Conservation (phyloP, 768 basidiomycete genomes). For the Mrakia blollopis region DNA sequence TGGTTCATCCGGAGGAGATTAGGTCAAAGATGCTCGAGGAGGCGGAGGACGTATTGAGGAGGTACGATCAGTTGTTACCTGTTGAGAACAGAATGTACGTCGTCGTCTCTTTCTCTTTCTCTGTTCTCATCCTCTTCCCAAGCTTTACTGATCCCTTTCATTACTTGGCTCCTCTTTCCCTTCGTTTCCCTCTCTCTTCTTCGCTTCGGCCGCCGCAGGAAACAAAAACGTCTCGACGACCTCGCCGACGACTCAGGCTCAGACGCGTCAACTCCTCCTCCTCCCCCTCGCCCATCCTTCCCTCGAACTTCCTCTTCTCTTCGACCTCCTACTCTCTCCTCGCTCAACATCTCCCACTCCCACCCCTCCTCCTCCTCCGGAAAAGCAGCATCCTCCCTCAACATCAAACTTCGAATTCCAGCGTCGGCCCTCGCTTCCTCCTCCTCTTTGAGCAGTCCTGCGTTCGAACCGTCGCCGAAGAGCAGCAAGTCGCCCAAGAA, state of each 20-base stretch:
- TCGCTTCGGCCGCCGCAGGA: neutral
- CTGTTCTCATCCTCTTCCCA: too few relatives aligned
- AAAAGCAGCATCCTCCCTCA: neutral
- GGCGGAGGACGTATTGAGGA: slow-evolving; percentile 24
- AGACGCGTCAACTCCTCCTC: neutral
- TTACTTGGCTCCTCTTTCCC: neutral
- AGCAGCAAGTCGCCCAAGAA: neutral
- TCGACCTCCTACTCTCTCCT: neutral
- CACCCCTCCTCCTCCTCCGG: too few relatives aligned
- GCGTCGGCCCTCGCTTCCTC: neutral
- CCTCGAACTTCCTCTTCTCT: neutral
- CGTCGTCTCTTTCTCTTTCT: too few relatives aligned
- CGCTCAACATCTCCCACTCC: neutral
- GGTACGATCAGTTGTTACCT: slow-evolving; percentile 31
- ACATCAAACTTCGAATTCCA: slow-evolving; percentile 7
- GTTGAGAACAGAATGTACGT: slow-evolving; percentile 17
- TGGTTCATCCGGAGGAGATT: slow-evolving; percentile 23
- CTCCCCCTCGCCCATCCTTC: neutral
- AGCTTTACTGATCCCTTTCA: neutral
- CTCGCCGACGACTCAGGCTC: slow-evolving; percentile 3
- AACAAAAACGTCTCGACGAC: slow-evolving; percentile 14
- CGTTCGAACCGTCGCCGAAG: neutral
- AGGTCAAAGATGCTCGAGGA: slow-evolving; percentile 22
- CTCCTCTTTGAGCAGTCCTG: neutral
- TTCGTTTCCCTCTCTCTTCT: neutral